Evolutionary conservation across 2,329 filamentous ascomycete genomes (phyloP), one percentile per base, ranked within the genome.

Genomic region (Neofusicoccum sp.): DNA sequence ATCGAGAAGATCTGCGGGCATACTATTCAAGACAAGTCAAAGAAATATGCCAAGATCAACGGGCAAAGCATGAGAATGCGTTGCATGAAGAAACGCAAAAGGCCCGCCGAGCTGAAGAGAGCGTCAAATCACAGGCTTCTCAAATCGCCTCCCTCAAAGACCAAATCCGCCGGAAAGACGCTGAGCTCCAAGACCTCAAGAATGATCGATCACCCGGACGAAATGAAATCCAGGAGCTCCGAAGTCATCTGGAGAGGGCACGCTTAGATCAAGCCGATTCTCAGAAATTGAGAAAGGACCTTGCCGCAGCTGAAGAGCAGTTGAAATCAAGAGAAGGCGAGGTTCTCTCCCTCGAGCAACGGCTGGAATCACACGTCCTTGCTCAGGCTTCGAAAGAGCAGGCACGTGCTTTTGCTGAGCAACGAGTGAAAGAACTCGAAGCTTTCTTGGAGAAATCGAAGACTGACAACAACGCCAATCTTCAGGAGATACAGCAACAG

Each of bases 141-240:
- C 29, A 58, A 16, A 45, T 45, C 8, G 41, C 41, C n/a, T 22
- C 54, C n/a, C 54, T 58, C 29, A 58, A 45, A 12, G 54, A 45
- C 8, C 31, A 58, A 33, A 45, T 58, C 14, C 41, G 31, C 1
- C n/a, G 31, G 22, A 60, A 49, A 22, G 31, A 49, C 3, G 29
- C 6, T 16, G 56, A 48, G 6, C 12, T 49, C 6, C 56, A 33
- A 33, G 28, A 12, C 7, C 2, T 47, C 6, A 6, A 34, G 14
- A 2, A 22, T 2, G 14, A n/a, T 2, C 6, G 2, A 6, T 11
- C 14, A 4, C 11, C 11, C 16, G 4, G 3, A 8, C 22, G 6
- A 6, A 14, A 22, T 36, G 33, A 22, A 9, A n/a, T 4, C 5
- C 39, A 45, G 7, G 54, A 45, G 5, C 54, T 56, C 33, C 22